Conservation (phyloP, 768 basidiomycete genomes). For the Agaricus blazei region DNA sequence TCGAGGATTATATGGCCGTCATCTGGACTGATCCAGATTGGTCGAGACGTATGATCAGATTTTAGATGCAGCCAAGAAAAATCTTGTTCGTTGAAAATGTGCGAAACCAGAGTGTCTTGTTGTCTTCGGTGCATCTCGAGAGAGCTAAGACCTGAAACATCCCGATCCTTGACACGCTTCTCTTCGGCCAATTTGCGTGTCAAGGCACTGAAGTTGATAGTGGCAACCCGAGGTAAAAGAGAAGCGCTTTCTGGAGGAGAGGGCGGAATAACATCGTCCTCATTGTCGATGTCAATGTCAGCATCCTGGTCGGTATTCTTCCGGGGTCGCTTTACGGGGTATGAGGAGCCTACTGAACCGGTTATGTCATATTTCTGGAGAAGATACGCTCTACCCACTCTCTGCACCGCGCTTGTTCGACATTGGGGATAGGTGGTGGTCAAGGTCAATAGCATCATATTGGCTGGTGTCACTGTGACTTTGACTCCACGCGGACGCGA, state of each 20-base stretch:
- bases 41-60: conserved; percentile 85
- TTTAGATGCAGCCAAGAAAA: conserved; percentile 87
- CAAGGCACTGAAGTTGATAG: conserved; percentile 84
- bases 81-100: conserved; percentile 82
- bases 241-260: conserved; percentile 44
- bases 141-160: conserved; percentile 41
- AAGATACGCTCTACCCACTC: conserved; percentile 21
- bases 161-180: conserved; percentile 41
- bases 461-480: background rate
- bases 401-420: conserved; percentile 36
- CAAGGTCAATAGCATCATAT: background rate
- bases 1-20: conserved; percentile 94
- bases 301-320: conserved; percentile 49
- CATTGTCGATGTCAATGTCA: conserved; percentile 51
- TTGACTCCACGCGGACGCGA: background rate
- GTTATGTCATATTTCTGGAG: conserved; percentile 4
- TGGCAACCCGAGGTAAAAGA: conserved; percentile 64
- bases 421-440: conserved; percentile 15
- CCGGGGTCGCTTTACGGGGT: conserved; percentile 39
- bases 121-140: conserved; percentile 65
- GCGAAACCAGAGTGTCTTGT: conserved; percentile 72
- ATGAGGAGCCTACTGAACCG: conserved; percentile 22
- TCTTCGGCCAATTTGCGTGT: conserved; percentile 74
- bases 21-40: conserved; percentile 94
- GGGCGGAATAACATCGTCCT: conserved; percentile 52